phyloP scores from a whole-genome alignment of 169 alveolate species.

The Plasmodium relictum region DNA sequence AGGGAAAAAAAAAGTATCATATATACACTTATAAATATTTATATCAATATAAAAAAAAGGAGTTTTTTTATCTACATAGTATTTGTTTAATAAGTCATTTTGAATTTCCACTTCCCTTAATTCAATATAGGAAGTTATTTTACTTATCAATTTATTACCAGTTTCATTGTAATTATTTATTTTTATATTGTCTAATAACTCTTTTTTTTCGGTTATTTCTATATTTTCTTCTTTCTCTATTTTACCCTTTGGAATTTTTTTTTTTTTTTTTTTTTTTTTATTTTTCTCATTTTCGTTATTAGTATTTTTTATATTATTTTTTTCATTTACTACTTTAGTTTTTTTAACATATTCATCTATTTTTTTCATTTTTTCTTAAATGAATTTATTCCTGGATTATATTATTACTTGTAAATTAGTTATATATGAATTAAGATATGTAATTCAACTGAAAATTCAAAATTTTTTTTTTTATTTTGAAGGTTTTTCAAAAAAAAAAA shows the following conservation, averaged over 20 bases:
- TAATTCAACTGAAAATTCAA: too few species aligned
- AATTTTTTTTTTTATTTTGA: too few species aligned
- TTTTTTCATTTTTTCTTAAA: constrained; percentile 1
- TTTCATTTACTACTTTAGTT: background rate
- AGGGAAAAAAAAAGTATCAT: constrained; percentile 72
- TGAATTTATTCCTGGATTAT: too few species aligned
- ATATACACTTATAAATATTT: constrained; percentile 78
- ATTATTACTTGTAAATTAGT: too few species aligned
- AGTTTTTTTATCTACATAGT: constrained; percentile 78
- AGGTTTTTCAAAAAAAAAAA: too few species aligned
- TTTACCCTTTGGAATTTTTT: constrained; percentile 77
- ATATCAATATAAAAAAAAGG: constrained; percentile 79
- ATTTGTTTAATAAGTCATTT: constrained; percentile 78
- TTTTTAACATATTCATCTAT: background rate
- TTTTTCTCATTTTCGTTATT: constrained; percentile 7
- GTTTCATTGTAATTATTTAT: constrained; percentile 78
- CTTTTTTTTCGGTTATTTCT: constrained; percentile 77
- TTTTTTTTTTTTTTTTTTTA: constrained; percentile 25
- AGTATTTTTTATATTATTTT: constrained; percentile 9
- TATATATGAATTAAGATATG: too few species aligned
- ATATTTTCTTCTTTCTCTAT: constrained; percentile 82
- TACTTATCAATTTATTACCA: constrained; percentile 49
- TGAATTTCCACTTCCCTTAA: constrained; percentile 76
- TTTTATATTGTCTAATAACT: constrained; percentile 78
- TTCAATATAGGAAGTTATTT: constrained; percentile 41